Evolutionary conservation across 192 early-diverging fungal genomes (phyloP).

Genomic region (Umbelopsis vinacea): DNA sequence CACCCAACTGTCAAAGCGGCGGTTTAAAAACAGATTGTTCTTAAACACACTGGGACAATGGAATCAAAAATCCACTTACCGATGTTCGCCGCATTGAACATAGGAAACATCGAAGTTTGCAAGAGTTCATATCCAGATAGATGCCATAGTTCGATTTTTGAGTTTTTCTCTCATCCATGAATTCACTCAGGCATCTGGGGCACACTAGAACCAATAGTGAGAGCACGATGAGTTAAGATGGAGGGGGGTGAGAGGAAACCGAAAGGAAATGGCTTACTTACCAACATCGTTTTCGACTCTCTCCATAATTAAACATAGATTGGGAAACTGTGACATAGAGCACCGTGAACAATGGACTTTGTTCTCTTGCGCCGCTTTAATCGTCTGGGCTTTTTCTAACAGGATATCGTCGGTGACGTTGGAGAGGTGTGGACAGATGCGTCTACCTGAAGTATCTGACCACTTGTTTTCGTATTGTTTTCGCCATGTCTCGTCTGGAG

Average conservation of each 20-base stretch:
- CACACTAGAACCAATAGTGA: background rate
- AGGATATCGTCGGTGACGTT: conserved; percentile 16
- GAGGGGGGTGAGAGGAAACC: too few relatives aligned
- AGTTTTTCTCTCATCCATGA: background rate
- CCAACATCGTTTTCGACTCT: background rate
- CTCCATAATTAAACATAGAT: conserved; percentile 6
- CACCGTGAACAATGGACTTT: background rate
- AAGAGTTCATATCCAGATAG: background rate
- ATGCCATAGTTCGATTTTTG: background rate
- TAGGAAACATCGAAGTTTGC: background rate
- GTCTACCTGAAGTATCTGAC: conserved; percentile 18
- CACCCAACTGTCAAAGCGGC: background rate
- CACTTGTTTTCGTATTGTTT: conserved; percentile 24
- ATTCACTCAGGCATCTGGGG: background rate
- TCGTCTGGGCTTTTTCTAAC: conserved; percentile 4
- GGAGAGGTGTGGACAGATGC: conserved; percentile 27
- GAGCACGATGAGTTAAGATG: background rate
- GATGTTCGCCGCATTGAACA: conserved; percentile 10
- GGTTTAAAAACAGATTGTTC: background rate
- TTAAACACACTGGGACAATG: background rate
- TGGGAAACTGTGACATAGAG: conserved; percentile 13
- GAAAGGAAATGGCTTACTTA: background rate
- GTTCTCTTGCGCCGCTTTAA: conserved; percentile 20
- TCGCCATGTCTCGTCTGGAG: conserved; percentile 27
- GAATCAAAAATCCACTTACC: background rate